Evolutionary conservation across 306 rosid genomes (phyloP), one percentile per base, ranked within the genome.

Genomic region (Vigna radiata): DNA sequence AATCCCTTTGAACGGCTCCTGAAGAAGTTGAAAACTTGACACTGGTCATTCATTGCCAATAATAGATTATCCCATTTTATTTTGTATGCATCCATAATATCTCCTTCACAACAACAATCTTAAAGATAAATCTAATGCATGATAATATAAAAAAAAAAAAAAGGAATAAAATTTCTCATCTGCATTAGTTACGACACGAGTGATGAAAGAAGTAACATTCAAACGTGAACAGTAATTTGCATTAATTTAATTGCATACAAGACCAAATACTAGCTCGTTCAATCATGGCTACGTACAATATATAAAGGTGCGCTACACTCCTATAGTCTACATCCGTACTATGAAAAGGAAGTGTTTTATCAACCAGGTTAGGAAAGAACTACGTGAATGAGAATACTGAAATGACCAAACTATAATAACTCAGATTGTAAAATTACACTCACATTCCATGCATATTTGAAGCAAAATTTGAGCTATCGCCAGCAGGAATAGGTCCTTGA

Each of bases 401-500:
- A 52, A 15, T 25, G 5, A 59, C 8, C 59, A 78, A 68, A 54
- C 47, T 66, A 61, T 78, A 43, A 37, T 16, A 43, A 66, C n/a
- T 71, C n/a, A 1, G 68, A 73, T 64, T 29, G 62, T 23, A 52
- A 75, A 78, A 46, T 47, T 54, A 53, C 9, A 91, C 99, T 89
- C 88, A 96, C 98, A 81, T 88, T 78, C 86, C 86, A 75, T 50
- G 87, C 72, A 36, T 67, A 67, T 76, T 84, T 69, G 93, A 64
- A 49, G 85, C 59, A 44, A 70, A 53, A 21, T 33, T 78, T 33
- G 77, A 76, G 79, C 56, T 72, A 61, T 81, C 73, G 27, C 85
- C 86, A 55, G 88, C 92, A 58, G 91, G 98, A 89, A 95, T 33
- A 15, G 85, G 58, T 77, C 99, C 99, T 81, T 85, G 97, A 76